Evolutionary conservation across 768 basidiomycete species (phyloP), one percentile per base, ranked within the genome.

Genomic region (Mrakia blollopis): DNA sequence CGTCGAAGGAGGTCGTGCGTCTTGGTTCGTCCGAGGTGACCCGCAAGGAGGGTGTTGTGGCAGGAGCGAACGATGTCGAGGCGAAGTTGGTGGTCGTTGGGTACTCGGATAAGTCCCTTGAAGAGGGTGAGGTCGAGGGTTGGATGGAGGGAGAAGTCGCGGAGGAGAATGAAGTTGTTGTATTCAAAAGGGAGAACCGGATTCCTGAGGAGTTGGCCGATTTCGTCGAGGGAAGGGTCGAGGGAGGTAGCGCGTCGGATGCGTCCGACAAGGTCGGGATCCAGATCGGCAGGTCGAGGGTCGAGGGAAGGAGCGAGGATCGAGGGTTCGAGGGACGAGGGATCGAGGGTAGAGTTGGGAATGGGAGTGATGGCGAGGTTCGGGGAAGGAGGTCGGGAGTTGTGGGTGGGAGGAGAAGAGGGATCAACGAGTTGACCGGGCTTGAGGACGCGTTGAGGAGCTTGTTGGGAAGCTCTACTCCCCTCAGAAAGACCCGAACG

Each of bases 381-480:
- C 39, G 39, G 6, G 39, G 39, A 41, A 41, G 39, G 39, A 41
- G 39, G 39, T 41, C 6, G 11, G 11, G 39, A 41, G 39, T 41
- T 41, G 39, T 41, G 39, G 39, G 39, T 41, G 39, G 39, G 39
- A 41, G 39, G 39, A 41, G 39, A 41, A 41, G 39, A 41, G n/a
- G n/a, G n/a, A n/a, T 50, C 72, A 54, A 44, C 67, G 25, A 68
- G 67, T 25, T 68, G 67, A n/a, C 67, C 67, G 23, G 67, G 67
- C 67, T 68, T 68, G 67, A 68, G 67, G 25, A 68, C 32, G 23
- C 67, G 67, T 44, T 41, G 67, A 41, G 67, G 37, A 37, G 67
- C 67, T 68, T 68, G 67, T 28, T 68, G 67, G 23, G 37, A 35
- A 44, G 72, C 72, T 35, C 63, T 73, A 73, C 30, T 60, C 60